Evolutionary conservation across 2,329 filamentous ascomycete genomes (phyloP), one percentile per base, ranked within the genome.

Genomic region (Tetracladium maxilliforme): DNA sequence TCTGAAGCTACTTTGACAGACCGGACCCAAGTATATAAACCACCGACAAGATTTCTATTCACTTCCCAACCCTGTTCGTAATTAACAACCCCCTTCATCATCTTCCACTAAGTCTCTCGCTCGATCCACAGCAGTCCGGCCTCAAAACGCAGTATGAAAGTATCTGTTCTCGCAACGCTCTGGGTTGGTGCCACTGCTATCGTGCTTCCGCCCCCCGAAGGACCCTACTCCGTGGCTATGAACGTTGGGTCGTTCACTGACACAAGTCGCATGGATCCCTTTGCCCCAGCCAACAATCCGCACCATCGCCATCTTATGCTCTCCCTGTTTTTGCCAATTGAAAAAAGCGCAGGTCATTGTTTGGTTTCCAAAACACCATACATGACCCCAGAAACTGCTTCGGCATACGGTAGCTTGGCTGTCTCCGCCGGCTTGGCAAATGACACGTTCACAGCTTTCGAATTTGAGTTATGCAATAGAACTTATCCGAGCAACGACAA

Each of bases 341-440:
- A 31, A 7, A 36, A 33, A 19, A 24, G 24, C 14, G 31, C 16
- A 25, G 16, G 11, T 19, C 32, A 24, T 18, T 13, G 6, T 16
- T 23, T 16, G 19, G 30, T 7, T 14, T 7, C 14, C n/a, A 6
- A 22, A 14, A 26, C 18, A 11, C 25, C 33, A 4, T 50, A 50
- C 30, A 35, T 49, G 24, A 37, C 43, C 10, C 31, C 38, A 15
- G 34, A 29, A 25, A 48, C 45, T 7, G 45, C 44, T 10, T 30
- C 27, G 11, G 40, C 36, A 16, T 23, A 35, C 23, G 34, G 35
- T 15, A 16, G 21, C 2, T 18, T 35, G 11, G 35, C 39, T 14
- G 23, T 32, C 9, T 13, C 16, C 3, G 41, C 38, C 22, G 36
- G 42, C 15, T 25, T 49, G 17, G 37, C 43, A 7, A 33, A 37